These are phyloP conservation scores for Elymus sibiricus DNA, from an alignment of 176 grass and related monocot genomes.

Conservation along the genomic window DNA sequence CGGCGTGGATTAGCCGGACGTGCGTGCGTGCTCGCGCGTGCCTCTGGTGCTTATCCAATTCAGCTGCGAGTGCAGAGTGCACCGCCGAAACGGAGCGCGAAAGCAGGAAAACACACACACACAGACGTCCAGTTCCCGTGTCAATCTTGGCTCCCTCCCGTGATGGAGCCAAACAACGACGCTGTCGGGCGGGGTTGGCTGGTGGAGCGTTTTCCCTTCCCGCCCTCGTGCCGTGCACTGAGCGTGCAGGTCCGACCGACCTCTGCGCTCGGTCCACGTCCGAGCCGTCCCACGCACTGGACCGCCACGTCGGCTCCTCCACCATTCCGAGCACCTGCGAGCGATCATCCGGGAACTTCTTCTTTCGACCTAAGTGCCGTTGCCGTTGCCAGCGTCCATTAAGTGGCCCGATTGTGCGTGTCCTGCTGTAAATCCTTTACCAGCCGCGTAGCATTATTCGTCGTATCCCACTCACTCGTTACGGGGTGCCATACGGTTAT, in stretches of 20 bases:
- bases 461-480: neutral
- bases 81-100: neutral
- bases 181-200: neutral
- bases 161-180: constrained; percentile 18
- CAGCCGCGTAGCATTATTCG: neutral
- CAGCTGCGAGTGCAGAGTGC: neutral
- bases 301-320: neutral
- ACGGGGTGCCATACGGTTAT: neutral
- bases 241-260: neutral
- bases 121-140: neutral
- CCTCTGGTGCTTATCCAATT: neutral
- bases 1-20: too few relatives aligned
- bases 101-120: neutral
- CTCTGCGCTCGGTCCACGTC: neutral
- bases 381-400: neutral
- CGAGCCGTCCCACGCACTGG: neutral
- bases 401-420: neutral
- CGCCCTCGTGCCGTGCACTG: neutral
- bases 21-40: too few relatives aligned
- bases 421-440: neutral
- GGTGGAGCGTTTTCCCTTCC: neutral
- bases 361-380: too few relatives aligned
- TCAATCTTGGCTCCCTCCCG: neutral
- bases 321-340: neutral
- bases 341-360: neutral